Evolutionary conservation across 2,329 filamentous ascomycete genomes (phyloP).

Genomic region (Periconia macrospinosa): DNA sequence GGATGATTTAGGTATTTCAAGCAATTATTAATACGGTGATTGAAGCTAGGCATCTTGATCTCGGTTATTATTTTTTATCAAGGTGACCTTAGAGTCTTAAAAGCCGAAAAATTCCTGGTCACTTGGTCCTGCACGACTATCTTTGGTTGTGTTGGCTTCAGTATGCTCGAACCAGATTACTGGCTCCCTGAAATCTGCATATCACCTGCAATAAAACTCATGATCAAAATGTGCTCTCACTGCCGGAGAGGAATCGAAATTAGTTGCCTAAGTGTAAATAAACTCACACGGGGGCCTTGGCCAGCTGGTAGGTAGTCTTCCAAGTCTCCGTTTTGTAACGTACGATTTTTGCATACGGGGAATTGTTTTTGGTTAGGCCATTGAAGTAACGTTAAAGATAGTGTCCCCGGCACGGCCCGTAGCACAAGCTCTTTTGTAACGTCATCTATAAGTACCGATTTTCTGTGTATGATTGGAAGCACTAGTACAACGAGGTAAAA

Average conservation of each 20-base stretch:
- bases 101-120: not conserved
- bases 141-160: not conserved
- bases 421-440: not conserved
- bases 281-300: too few relatives aligned
- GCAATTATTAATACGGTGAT: not conserved
- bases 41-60: too few relatives aligned
- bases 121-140: slow-evolving; percentile 5
- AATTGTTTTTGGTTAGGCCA: not conserved
- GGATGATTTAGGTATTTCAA: not conserved
- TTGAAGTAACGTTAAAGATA: not conserved
- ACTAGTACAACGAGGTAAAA: not conserved
- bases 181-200: not conserved
- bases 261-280: too few relatives aligned
- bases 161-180: not conserved
- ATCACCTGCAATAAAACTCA: too few relatives aligned
- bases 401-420: slow-evolving; percentile 2
- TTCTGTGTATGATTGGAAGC: not conserved
- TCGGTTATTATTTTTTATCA: too few relatives aligned
- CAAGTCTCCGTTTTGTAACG: not conserved
- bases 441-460: not conserved
- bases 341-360: not conserved
- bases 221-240: too few relatives aligned
- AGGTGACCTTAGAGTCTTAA: not conserved
- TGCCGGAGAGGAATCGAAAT: too few relatives aligned
- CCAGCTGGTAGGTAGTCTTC: not conserved